Base-by-base conservation (phyloP, 208 protist genomes). In the Eutreptiella sp. region DNA sequence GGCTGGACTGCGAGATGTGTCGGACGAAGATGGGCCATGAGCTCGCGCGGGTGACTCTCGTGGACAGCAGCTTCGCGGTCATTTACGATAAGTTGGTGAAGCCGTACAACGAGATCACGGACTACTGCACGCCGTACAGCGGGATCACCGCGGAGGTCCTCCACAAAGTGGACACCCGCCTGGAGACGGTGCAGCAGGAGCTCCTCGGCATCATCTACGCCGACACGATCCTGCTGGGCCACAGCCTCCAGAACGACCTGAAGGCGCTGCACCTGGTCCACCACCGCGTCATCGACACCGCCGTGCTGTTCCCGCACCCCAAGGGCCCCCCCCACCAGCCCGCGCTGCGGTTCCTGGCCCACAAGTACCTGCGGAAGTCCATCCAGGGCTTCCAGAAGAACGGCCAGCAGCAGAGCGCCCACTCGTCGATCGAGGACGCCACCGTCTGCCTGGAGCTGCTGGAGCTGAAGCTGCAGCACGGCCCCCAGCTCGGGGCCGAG, bases 241-340 rank as follows among this genome's bases (percentile, higher is more conserved):
- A 95, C 69, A 87, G 77, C 57, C 66, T 95, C 0, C 85, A 95
- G 53, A 95, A 95, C 65, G 90, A 95, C 74, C 84, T 95, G 53
- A 85, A 80, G 50, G 83, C 82, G 21, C 83, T 89, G 36, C 67
- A 77, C 23, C 58, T 93, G 42, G 28, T 88, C 31, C 90, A 91
- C 19, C 80, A 79, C 31, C 65, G 76, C 48, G 52, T 95, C 29
- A 67, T 92, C 36, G 90, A 94, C 72, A 87, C 85, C 46, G 70
- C 88, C 7, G 68, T 86, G 65, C 72, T 92, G 16, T 95, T 73
- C 53, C 88, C 90, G n/a, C 87, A 95, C 54, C 77, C 73, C 3
- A 76, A 72, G 7, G 87, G 83, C 2, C 70, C 84, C 38, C 80
- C 77, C 1, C 81, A 71, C 63, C 92, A 93, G 62, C 81, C 87